These are phyloP conservation scores for Phytophthora ohioensis DNA, from an alignment of 352 stramenopile genomes.

Conservation along the genomic window DNA sequence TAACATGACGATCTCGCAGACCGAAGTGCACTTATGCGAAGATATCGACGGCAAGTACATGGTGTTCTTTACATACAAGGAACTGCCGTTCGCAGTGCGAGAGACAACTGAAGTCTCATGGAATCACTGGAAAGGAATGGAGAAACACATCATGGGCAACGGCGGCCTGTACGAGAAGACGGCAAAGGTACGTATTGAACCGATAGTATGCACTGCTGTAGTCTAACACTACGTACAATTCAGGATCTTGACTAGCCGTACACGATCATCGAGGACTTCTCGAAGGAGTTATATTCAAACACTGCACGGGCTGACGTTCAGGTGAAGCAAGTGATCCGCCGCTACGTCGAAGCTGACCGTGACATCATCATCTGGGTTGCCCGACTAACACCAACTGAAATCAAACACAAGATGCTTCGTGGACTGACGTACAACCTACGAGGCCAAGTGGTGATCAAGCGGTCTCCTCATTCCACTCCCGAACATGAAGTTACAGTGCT, in stretches of 20 bases:
- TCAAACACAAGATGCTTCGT: slow-evolving; percentile 51
- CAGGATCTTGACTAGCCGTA: slow-evolving; percentile 45
- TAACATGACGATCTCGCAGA: slow-evolving; percentile 21
- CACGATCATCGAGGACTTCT: slow-evolving; percentile 65
- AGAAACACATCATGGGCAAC: slow-evolving; percentile 36
- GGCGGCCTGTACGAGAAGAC: slow-evolving; percentile 36
- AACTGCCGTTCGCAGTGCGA: slow-evolving; percentile 30
- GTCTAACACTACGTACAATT: background rate
- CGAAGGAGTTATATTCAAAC: slow-evolving; percentile 60
- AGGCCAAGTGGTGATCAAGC: slow-evolving; percentile 65
- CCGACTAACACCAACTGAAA: slow-evolving; percentile 55
- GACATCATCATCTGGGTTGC: slow-evolving; percentile 69
- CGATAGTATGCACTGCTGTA: background rate
- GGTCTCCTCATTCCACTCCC: slow-evolving; percentile 19
- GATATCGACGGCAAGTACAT: slow-evolving; percentile 23
- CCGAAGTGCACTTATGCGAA: slow-evolving; percentile 33
- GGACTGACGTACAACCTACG: slow-evolving; percentile 52
- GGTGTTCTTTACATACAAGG: slow-evolving; percentile 35
- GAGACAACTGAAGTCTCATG: slow-evolving; percentile 23
- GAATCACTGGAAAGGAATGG: slow-evolving; percentile 37
- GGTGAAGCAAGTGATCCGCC: slow-evolving; percentile 61
- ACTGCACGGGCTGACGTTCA: slow-evolving; percentile 55
- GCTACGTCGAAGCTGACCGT: slow-evolving; percentile 60
- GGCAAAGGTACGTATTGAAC: slow-evolving; percentile 15
- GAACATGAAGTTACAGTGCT: slow-evolving; percentile 9